Evolutionary conservation across 495 filamentous ascomycete genomes (phyloP).

Genomic region (Penicillium pulvis): DNA sequence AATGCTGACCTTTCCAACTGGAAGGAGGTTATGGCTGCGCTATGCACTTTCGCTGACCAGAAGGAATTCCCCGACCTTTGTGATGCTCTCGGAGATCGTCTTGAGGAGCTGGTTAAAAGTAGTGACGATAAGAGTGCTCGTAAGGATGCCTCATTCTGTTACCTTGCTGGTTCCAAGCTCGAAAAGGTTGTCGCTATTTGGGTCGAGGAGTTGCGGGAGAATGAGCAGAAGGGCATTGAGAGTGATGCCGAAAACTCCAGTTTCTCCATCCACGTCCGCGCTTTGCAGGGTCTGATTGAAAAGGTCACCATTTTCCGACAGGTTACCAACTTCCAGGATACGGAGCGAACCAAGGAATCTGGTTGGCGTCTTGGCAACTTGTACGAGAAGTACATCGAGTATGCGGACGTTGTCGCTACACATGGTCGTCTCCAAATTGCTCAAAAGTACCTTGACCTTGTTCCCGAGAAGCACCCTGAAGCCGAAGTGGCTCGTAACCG

Average conservation of each 20-base stretch:
- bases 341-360: constrained; percentile 63
- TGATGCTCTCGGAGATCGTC: constrained; percentile 89
- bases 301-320: constrained; percentile 97
- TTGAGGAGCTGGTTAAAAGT: constrained; percentile 66
- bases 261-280: constrained; percentile 89
- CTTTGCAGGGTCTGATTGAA: constrained; percentile 91
- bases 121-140: constrained; percentile 56
- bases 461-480: constrained; percentile 82
- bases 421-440: constrained; percentile 86
- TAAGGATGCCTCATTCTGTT: constrained; percentile 95
- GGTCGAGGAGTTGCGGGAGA: constrained; percentile 83
- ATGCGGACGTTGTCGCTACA: constrained; percentile 90
- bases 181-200: constrained; percentile 96
- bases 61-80: constrained; percentile 95
- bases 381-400: constrained; percentile 96
- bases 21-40: constrained; percentile 94
- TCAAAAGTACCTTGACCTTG: constrained; percentile 86
- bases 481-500: constrained; percentile 86
- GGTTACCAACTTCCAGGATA: constrained; percentile 87
- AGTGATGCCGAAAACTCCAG: constrained; percentile 67
- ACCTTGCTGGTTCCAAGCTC: constrained; percentile 89
- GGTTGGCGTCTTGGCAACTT: constrained; percentile 88
- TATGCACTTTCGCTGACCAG: constrained; percentile 92
- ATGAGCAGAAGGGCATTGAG: constrained; percentile 72
- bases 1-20: constrained; percentile 91